These are phyloP conservation scores for Heritiera littoralis DNA, from an alignment of 345 rosid species.

Conservation along the genomic window DNA sequence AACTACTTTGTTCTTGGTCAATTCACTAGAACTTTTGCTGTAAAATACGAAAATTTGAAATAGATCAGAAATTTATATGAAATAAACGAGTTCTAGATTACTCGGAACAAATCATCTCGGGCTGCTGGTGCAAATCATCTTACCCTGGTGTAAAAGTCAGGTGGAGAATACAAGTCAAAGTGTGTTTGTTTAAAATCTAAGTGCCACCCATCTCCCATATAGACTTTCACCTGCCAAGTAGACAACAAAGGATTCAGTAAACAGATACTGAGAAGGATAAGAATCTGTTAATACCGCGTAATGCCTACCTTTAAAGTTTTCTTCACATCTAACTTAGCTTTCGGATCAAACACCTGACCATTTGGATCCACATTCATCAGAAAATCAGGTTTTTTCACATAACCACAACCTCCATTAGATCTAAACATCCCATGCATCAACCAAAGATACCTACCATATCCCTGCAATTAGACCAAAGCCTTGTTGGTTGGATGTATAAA, in stretches of 20 bases:
- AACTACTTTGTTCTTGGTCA: not conserved
- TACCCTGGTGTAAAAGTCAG: constrained; percentile 85
- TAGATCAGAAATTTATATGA: not conserved
- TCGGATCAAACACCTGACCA: constrained; percentile 56
- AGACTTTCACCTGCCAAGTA: constrained; percentile 63
- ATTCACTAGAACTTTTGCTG: not conserved
- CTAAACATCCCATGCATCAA: constrained; percentile 90
- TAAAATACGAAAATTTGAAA: not conserved
- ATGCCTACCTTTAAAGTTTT: constrained; percentile 66
- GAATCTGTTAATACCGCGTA: not conserved
- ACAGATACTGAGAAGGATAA: not conserved
- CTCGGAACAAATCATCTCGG: not conserved
- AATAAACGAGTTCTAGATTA: no score
- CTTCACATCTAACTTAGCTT: constrained; percentile 37
- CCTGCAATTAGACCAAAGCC: constrained; percentile 42
- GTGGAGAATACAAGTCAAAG: constrained; percentile 85
- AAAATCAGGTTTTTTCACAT: constrained; percentile 83
- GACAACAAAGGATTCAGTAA: not conserved
- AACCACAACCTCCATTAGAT: constrained; percentile 93
- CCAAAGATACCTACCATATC: constrained; percentile 83
- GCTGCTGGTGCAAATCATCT: constrained; percentile 1
- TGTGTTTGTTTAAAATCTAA: constrained; percentile 73
- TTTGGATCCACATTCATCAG: constrained; percentile 42
- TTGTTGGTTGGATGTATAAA: constrained; percentile 15
- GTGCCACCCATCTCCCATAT: constrained; percentile 91